Base-by-base conservation (phyloP, 345 rosid species). In the Hevea brasiliensis region DNA sequence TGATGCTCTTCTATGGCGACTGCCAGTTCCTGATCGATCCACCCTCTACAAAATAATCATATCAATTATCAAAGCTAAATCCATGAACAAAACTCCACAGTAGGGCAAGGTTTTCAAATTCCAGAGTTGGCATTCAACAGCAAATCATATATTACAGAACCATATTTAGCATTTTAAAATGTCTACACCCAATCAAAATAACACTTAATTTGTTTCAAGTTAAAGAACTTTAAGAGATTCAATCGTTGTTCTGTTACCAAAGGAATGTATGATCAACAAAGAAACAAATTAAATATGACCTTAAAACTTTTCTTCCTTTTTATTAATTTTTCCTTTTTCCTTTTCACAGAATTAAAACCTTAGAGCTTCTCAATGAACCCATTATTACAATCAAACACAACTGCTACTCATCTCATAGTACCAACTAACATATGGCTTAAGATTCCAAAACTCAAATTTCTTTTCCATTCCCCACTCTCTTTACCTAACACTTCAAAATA, bases 21-120 rank as follows among this genome's bases (percentile, higher is more conserved):
- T 85, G 60, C 90, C 88, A 21, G 86, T 87, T 72, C 96, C 99
- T 59, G 97, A 89, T 71, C 88, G 86, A 75, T 95, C 99, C 87
- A 86, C 84, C 81, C 96, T 88, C 97, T 92, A 73, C 77, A 81
- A 81, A 80, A 79, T 42, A 79, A 79, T 8, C 9, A 78, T 41
- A 26, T 26, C 41, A 66, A 66, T 45, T 47, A 23, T 51, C 74
- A 74, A 57, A 18, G 17, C 44, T 1, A n/a, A 65, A 45, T 15
- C 17, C 12, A 47, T 8, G 1, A 23, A 66, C 55, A n/a, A 23
- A 71, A 71, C 37, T 35, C 42, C 63, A 42, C 41, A 45, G 20
- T 14, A 58, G 45, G 58, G 57, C 54, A 75, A 37, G 35, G 21
- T 32, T 60, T 61, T 20, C 24, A 48, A 50, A n/a, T 17, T 60